Conservation (phyloP, 2,329 filamentous ascomycete species). For the Fusarium tanahbumbuense region DNA sequence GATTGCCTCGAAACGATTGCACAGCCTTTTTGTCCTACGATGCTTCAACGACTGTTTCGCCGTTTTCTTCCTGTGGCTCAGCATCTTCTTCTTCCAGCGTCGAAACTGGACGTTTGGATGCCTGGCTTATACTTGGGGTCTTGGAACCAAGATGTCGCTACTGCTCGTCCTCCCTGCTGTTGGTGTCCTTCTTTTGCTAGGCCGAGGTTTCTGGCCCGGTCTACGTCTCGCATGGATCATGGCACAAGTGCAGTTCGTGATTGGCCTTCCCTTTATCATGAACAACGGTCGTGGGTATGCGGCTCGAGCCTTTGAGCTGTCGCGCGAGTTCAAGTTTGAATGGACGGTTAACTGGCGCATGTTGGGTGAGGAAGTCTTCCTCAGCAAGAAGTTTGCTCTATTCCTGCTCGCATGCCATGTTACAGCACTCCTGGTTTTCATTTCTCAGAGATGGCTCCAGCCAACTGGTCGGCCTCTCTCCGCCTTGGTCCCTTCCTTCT, state of each 20-base stretch:
- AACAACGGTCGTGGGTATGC: conserved; percentile 78
- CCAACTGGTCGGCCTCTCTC: conserved; percentile 70
- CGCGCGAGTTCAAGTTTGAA: conserved; percentile 90
- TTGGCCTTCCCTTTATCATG: conserved; percentile 75
- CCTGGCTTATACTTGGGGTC: conserved; percentile 78
- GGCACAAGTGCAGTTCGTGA: conserved; percentile 78
- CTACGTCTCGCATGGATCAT: conserved; percentile 79
- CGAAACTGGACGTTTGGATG: conserved; percentile 79
- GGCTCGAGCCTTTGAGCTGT: conserved; percentile 87
- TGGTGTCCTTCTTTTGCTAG: conserved; percentile 79
- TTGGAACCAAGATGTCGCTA: conserved; percentile 96
- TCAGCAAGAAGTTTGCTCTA: conserved; percentile 75
- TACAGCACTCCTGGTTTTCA: conserved; percentile 73
- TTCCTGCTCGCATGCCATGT: conserved; percentile 74
- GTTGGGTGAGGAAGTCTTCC: conserved; percentile 83
- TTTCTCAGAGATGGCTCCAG: conserved; percentile 76
- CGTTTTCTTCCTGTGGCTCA: conserved; percentile 81
- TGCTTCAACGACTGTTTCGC: conserved; percentile 98
- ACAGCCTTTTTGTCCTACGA: conserved; percentile 91
- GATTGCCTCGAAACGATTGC: conserved; percentile 88
- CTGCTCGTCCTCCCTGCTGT: conserved; percentile 86
- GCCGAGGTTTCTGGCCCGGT: conserved; percentile 72
- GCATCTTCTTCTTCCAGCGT: conserved; percentile 82
- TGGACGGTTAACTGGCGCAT: conserved; percentile 99
- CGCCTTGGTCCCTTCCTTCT: conserved; percentile 62